These are phyloP conservation scores for Pelargonium cotyledonis DNA, from an alignment of 441 rosid species.

Conservation along the genomic window DNA sequence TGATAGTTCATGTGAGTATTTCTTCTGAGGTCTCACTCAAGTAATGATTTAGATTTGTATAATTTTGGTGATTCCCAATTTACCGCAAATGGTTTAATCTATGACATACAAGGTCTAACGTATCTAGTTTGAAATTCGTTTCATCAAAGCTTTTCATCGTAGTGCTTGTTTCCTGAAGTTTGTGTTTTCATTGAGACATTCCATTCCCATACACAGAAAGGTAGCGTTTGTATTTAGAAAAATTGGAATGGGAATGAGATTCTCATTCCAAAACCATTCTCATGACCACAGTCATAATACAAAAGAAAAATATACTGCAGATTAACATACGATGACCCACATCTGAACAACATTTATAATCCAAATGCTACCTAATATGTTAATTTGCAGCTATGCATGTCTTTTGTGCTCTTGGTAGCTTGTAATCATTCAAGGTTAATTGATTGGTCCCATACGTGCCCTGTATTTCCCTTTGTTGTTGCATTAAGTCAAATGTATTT, in stretches of 20 bases:
- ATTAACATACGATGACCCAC: too few relatives aligned
- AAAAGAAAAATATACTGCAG: too few relatives aligned
- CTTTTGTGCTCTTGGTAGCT: background rate
- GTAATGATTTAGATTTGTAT: background rate
- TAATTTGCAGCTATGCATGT: background rate
- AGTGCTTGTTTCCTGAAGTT: background rate
- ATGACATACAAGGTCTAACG: too few relatives aligned
- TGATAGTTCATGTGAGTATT: constrained; percentile 68
- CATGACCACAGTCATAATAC: too few relatives aligned
- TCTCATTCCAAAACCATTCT: too few relatives aligned
- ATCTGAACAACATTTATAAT: too few relatives aligned
- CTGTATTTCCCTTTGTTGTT: background rate
- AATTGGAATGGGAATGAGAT: too few relatives aligned
- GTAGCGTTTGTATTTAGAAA: too few relatives aligned
- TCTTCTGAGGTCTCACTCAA: background rate
- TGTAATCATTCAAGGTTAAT: background rate
- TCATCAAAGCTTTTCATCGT: background rate
- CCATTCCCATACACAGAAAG: background rate
- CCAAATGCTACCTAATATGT: background rate
- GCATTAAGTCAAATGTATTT: background rate
- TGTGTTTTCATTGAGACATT: background rate
- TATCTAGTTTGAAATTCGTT: background rate
- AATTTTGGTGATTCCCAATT: background rate
- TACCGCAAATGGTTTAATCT: too few relatives aligned
- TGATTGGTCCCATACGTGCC: background rate